phyloP scores from a whole-genome alignment of 1,284 basidiomycete genomes.

The Rhodotorula sp. region DNA sequence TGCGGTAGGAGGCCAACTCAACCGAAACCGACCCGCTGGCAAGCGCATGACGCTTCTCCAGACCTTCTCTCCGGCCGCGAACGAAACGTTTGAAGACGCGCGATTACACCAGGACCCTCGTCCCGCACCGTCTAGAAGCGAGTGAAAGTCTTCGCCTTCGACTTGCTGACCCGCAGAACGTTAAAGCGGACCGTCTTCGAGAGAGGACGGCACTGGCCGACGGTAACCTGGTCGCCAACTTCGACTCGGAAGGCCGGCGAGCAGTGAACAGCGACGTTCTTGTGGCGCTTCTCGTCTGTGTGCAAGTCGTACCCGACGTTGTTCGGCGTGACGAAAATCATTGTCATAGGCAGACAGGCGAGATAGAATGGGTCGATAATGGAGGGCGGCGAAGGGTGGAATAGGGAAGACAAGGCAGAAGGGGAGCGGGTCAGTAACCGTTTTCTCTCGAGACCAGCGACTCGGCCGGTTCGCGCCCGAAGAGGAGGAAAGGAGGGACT shows the following conservation, averaged over 20 bases:
- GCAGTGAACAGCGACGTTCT: constrained; percentile 95
- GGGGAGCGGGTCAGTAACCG: too few species aligned
- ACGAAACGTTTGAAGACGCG: too few species aligned
- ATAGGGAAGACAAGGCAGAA: too few species aligned
- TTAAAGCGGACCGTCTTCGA: constrained; percentile 87
- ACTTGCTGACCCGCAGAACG: constrained; percentile 15
- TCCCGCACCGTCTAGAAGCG: constrained; percentile 76
- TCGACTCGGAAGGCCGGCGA: constrained; percentile 92
- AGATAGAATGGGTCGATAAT: too few species aligned
- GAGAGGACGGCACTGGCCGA: constrained; percentile 98
- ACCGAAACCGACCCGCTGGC: too few species aligned
- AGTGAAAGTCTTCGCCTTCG: constrained; percentile 52
- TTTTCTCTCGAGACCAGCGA: not conserved
- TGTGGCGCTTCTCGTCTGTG: constrained; percentile 59
- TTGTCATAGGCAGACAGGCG: too few species aligned
- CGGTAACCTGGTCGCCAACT: constrained; percentile 85
- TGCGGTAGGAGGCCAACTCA: too few species aligned
- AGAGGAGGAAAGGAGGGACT: constrained; percentile 46
- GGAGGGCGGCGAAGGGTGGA: too few species aligned
- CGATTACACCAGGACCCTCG: not conserved
- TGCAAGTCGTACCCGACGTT: too few species aligned
- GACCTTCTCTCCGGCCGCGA: too few species aligned
- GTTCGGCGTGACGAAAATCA: too few species aligned
- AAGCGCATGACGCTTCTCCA: too few species aligned
- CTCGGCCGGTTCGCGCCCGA: not conserved